Conservation (phyloP, 129 eudicot species). For the Saussurea involucrata region DNA sequence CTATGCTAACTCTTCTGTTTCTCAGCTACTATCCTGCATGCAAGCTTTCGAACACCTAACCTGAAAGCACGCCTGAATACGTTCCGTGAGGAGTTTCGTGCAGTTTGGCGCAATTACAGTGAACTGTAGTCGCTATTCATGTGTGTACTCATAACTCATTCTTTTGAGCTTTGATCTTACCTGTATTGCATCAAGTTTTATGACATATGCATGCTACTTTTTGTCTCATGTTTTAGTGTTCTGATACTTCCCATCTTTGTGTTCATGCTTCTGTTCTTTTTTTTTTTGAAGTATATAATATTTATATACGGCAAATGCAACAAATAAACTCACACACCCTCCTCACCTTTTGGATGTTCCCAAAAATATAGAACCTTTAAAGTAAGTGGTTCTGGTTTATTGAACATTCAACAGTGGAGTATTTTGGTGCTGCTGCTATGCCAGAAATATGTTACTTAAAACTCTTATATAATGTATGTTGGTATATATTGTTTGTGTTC, state of each 20-base stretch:
- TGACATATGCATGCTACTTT: slow-evolving; percentile 4
- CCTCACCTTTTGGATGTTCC: background rate
- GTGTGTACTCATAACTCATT: slow-evolving; percentile 22
- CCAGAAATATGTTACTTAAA: background rate
- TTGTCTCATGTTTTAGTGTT: background rate
- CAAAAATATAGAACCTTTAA: background rate
- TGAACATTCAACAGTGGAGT: background rate
- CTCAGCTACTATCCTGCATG: slow-evolving; percentile 78
- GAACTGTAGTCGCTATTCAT: slow-evolving; percentile 57
- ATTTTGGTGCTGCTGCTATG: background rate
- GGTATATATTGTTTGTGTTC: background rate
- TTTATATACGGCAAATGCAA: no score
- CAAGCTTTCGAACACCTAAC: slow-evolving; percentile 94
- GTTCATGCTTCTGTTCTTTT: slow-evolving; percentile 4
- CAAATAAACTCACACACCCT: no score
- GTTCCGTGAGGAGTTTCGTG: slow-evolving; percentile 95
- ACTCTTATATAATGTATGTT: background rate
- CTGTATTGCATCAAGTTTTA: slow-evolving; percentile 6
- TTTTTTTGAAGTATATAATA: no score
- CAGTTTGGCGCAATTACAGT: slow-evolving; percentile 98
- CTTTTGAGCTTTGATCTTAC: background rate
- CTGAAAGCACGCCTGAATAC: slow-evolving; percentile 97
- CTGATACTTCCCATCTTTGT: background rate
- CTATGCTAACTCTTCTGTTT: slow-evolving; percentile 25
- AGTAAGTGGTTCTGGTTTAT: background rate